A percentile compares a stretch with the other conserved stretches of the same genome.
phyloP scores from a whole-genome alignment of 306 rosid species.

The Malus fusca region DNA sequence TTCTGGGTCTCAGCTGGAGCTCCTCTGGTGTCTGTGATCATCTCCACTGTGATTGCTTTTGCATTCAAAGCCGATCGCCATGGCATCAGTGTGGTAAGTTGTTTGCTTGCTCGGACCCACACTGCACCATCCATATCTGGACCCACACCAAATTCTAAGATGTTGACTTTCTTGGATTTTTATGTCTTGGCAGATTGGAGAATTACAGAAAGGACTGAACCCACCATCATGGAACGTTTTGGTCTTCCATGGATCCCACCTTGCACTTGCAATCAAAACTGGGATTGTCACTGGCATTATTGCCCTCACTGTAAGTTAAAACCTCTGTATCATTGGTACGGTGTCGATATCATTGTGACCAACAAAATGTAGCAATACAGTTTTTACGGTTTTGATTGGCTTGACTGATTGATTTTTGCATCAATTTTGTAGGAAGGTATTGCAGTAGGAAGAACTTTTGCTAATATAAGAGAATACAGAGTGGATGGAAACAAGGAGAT shows the following conservation, averaged over 20 bases:
- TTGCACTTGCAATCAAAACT: slow-evolving; percentile 58
- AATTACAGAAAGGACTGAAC: slow-evolving; percentile 68
- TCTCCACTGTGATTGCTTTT: slow-evolving; percentile 69
- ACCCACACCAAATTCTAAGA: not conserved
- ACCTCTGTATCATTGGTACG: not conserved
- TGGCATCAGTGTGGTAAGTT: slow-evolving; percentile 74
- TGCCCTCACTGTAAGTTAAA: slow-evolving; percentile 72
- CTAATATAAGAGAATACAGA: slow-evolving; percentile 64
- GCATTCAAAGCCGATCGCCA: slow-evolving; percentile 60
- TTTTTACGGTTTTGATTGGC: not conserved
- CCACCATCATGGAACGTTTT: slow-evolving; percentile 86
- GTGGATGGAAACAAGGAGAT: slow-evolving; percentile 98
- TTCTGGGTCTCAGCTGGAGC: slow-evolving; percentile 99
- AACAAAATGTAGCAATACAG: no score
- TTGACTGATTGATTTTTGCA: not conserved
- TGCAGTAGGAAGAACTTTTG: slow-evolving; percentile 98
- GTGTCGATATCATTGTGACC: no score
- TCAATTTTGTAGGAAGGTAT: slow-evolving; percentile 72
- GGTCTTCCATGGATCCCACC: slow-evolving; percentile 44
- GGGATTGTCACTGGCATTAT: slow-evolving; percentile 87
- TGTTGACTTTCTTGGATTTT: not conserved
- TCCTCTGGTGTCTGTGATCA: slow-evolving; percentile 66
- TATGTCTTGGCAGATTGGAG: slow-evolving; percentile 61
- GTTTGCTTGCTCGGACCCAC: not conserved
- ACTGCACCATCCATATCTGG: not conserved